Base-by-base conservation (phyloP, 306 rosid genomes). In the Acacia confusa region DNA sequence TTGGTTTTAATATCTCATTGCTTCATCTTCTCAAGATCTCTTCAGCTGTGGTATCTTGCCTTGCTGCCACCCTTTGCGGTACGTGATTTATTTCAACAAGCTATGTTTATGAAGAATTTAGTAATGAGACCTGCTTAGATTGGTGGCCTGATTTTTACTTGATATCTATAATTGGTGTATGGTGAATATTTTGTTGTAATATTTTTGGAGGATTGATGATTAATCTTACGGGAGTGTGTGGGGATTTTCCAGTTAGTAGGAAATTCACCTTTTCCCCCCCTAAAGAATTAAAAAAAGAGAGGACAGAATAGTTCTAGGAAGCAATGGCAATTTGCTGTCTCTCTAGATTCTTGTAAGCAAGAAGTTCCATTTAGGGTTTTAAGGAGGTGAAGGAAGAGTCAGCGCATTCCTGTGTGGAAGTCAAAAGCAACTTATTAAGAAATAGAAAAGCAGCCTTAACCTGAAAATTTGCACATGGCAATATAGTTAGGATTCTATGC, bases 41-140 rank as follows among this genome's bases (percentile, higher is more conserved):
- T 66, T 94, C 98, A 7, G 98, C 97, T 36, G 97, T 94, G 84
- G 90, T 92, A 82, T 92, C 97, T 80, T 86, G 87, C 79, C 97
- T 94, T 53, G 97, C 98, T 75, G 90, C 97, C 47, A 94, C 98
- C 53, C 90, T 94, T 86, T 89, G 96, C 85, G 98, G 98, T 94
- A 87, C 60, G 79, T 58, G 1, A 27, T 25, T 73, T 78, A 78
- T 83, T 78, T 82, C 52, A 36, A 44, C 25, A 15, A 61, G 6
- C 6, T 61, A 71, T 72, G 50, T n/a, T 60, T 22, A 60, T 27
- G 71, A 76, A 52, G 43, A 15, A 76, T 25, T 24, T 63, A 45
- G 4, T 45, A 40, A 61, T 3, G 7, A 77, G 47, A 44, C 22
- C 63, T 30, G n/a, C 80, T 25, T 64, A 64, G 28, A 63, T n/a